These are phyloP conservation scores for Thalassiosira allenii DNA, from an alignment of 352 stramenopile species.

Conservation along the genomic window DNA sequence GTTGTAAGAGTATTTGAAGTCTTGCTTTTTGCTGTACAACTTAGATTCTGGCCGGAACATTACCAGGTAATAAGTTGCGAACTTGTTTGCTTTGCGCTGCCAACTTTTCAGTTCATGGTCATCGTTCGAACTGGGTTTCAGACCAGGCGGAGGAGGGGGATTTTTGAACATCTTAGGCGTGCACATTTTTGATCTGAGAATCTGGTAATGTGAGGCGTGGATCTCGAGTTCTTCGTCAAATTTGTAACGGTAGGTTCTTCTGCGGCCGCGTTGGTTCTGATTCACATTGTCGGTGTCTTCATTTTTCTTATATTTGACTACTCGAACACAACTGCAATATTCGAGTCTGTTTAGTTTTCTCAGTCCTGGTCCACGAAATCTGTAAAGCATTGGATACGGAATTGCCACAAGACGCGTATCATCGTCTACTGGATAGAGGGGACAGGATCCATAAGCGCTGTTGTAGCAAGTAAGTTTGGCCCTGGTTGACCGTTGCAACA, in stretches of 20 bases:
- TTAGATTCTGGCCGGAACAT: conserved; percentile 35
- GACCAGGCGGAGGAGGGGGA: conserved; percentile 21
- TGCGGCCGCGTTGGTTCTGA: conserved; percentile 6
- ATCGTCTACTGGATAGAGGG: conserved; percentile 34
- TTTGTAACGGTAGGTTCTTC: conserved; percentile 1
- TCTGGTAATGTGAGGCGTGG: conserved; percentile 23
- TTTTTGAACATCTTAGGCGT: conserved; percentile 44
- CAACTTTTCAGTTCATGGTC: neutral
- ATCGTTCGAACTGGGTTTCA: neutral
- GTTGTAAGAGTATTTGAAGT: conserved; percentile 25
- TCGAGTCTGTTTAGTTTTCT: conserved; percentile 24
- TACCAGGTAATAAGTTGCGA: conserved; percentile 31
- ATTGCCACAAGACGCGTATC: conserved; percentile 13
- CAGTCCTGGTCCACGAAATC: conserved; percentile 19
- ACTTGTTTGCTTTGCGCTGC: conserved; percentile 22
- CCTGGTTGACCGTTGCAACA: neutral
- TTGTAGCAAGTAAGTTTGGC: neutral
- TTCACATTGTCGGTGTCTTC: neutral
- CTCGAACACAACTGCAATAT: conserved; percentile 18
- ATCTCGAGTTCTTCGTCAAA: conserved; percentile 34
- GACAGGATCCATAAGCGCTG: conserved; percentile 25
- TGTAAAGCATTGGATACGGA: conserved; percentile 30
- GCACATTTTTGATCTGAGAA: conserved; percentile 24
- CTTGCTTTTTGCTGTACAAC: neutral
- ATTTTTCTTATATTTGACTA: conserved; percentile 17